Evolutionary conservation across 805 yeast species (phyloP), one percentile per base, ranked within the genome.

Genomic region (Wickerhamomyces ciferrii): DNA sequence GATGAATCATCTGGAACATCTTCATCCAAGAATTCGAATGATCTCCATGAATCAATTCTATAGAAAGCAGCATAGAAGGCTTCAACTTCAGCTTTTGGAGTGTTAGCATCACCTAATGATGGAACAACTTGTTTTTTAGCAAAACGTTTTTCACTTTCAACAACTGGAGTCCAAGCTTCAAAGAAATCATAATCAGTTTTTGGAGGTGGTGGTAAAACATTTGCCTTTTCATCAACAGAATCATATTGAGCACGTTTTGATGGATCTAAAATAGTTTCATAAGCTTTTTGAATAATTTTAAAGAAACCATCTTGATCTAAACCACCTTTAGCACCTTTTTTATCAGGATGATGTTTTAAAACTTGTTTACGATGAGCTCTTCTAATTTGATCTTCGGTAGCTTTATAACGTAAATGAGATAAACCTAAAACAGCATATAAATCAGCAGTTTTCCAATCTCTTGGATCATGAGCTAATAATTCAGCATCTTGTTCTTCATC

Each of bases 1-100:
- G 96, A 87, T 48, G 97, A 87, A 72, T 94, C 99, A 75, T 94
- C 99, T 58, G 99, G 99, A 62, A 91, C 97, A 66, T 94, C 99
- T 76, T 94, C 99, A 66, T 94, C 99, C 68, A 90, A 80, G 75
- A 91, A 94, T 74, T 94, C 99, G 66, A 94, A 94, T 42, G 96
- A 77, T 77, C 96, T 87, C 99, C 99, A 94, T 19, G 98, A 92
- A 71, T 94, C 97, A 56, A 91, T 87, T 68, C 85, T 84, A 69
- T 84, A 84, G 86, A 94, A 94, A 81, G 89, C 92, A 57, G 81
- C 78, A 78, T 92, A 92, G 73, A 96, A 91, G 44, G 73, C 75
- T 60, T 87, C 96, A 51, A 91, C 96, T 49, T 86, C 92, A 46
- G 79, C 81, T 74, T 87, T 88, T 48, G 87, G 51, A 46, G 92